Percentiles rank a stretch among this genome's conserved stretches.
These are phyloP conservation scores for Amaranthus palmeri DNA, from an alignment of 148 eudicot genomes.

Conservation along the genomic window DNA sequence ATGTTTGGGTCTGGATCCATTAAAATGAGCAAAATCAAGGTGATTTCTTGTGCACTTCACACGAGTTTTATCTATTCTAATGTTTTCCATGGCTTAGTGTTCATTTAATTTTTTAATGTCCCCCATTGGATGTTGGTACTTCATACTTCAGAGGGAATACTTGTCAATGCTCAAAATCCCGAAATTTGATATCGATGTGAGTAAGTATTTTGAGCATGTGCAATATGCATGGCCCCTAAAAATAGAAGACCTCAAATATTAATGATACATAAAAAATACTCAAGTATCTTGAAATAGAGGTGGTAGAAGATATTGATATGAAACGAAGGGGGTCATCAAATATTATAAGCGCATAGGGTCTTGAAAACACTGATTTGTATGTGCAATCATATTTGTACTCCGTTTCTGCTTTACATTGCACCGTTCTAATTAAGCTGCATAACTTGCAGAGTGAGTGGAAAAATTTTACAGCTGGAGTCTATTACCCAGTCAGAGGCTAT, in stretches of 20 bases:
- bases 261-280: no score
- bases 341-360: no score
- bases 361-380: background rate
- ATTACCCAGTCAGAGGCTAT: constrained; percentile 91
- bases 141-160: background rate
- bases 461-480: constrained; percentile 75
- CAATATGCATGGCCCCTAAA: no score
- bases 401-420: background rate
- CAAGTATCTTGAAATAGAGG: no score
- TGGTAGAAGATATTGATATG: no score
- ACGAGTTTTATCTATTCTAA: background rate
- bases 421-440: constrained; percentile 17
- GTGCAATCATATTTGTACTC: background rate
- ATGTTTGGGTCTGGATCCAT: background rate
- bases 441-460: constrained; percentile 68
- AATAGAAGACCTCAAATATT: no score
- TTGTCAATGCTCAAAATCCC: background rate
- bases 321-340: no score
- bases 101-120: background rate
- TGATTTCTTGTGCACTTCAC: background rate
- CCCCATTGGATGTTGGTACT: no score
- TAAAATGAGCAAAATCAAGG: background rate
- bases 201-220: no score
- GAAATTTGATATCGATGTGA: background rate
- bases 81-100: background rate